Percentiles rank a stretch among this genome's conserved stretches.
phyloP scores from a whole-genome alignment of 306 rosid species.

The Alnus rubra region DNA sequence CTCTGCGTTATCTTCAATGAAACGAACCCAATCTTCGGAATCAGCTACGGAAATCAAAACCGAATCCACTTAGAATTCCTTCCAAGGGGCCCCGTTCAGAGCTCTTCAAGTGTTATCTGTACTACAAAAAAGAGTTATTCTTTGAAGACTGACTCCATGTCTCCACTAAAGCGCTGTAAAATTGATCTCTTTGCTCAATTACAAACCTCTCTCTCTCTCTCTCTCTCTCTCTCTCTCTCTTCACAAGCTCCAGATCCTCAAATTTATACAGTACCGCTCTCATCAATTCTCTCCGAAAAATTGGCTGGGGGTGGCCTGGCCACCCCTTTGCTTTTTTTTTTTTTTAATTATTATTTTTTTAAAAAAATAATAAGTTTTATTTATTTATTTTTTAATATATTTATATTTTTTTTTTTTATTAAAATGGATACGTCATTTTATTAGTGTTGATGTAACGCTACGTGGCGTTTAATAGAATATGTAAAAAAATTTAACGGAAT shows the following conservation, averaged over 20 bases:
- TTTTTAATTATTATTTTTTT: no score
- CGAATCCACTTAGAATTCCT: constrained; percentile 18
- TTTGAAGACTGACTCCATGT: not conserved
- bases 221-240: not conserved
- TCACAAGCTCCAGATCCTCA: constrained; percentile 49
- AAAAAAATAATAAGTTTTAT: no score
- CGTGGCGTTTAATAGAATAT: no score
- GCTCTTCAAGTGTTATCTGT: constrained; percentile 35
- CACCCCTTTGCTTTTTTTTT: no score
- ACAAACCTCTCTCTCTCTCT: constrained; percentile 32
- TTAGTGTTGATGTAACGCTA: no score
- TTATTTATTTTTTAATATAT: no score
- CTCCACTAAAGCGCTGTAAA: constrained; percentile 1
- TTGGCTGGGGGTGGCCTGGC: no score
- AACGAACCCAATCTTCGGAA: constrained; percentile 30
- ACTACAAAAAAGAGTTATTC: constrained; percentile 18
- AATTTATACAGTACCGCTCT: constrained; percentile 38
- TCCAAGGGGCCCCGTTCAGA: constrained; percentile 9
- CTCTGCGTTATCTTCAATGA: constrained; percentile 27
- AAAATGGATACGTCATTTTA: no score
- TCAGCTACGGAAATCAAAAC: constrained; percentile 11
- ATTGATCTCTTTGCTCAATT: constrained; percentile 26
- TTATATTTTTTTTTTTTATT: no score
- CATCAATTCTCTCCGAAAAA: constrained; percentile 20
- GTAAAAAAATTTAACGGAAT: no score